These are phyloP conservation scores for Phylloporus rhodoxanthus DNA, from an alignment of 768 basidiomycete genomes.

Conservation along the genomic window DNA sequence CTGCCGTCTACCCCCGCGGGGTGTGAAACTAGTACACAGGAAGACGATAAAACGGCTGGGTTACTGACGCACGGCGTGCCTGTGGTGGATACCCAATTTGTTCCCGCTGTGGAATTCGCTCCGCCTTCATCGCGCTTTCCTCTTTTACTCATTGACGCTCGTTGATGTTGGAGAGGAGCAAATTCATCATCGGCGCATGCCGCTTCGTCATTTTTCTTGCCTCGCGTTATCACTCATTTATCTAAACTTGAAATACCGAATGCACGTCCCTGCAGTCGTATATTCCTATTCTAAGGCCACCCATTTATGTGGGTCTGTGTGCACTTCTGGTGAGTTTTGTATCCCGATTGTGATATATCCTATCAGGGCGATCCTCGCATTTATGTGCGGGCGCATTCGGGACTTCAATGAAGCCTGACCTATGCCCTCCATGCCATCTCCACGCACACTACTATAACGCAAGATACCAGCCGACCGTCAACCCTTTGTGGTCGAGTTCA, in stretches of 20 bases:
- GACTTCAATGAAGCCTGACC: background rate
- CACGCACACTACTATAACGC: conserved; percentile 1
- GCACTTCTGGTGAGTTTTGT: conserved; percentile 4
- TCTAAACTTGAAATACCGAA: conserved; percentile 24
- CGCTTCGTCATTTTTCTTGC: conserved; percentile 12
- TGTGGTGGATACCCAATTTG: conserved; percentile 46
- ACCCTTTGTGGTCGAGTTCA: background rate
- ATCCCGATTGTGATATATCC: conserved; percentile 20
- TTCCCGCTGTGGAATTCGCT: conserved; percentile 56
- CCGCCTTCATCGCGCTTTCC: conserved; percentile 74
- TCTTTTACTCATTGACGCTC: conserved; percentile 53
- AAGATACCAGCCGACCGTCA: background rate
- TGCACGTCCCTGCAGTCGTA: conserved; percentile 11
- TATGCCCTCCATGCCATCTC: conserved; percentile 9
- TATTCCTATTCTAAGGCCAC: conserved; percentile 11
- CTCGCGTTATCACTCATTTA: conserved; percentile 25
- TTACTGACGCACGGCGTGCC: conserved; percentile 53
- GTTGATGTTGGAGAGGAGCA: conserved; percentile 17
- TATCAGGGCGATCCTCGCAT: conserved; percentile 16
- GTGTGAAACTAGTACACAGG: conserved; percentile 17
- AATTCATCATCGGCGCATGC: conserved; percentile 16
- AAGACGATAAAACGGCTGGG: conserved; percentile 34
- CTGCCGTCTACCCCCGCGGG: conserved; percentile 36
- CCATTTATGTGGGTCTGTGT: conserved; percentile 17
- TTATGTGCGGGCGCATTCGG: conserved; percentile 4